phyloP scores from a whole-genome alignment of 2,329 filamentous ascomycete genomes.

The Cladosporium sphaerospermum region DNA sequence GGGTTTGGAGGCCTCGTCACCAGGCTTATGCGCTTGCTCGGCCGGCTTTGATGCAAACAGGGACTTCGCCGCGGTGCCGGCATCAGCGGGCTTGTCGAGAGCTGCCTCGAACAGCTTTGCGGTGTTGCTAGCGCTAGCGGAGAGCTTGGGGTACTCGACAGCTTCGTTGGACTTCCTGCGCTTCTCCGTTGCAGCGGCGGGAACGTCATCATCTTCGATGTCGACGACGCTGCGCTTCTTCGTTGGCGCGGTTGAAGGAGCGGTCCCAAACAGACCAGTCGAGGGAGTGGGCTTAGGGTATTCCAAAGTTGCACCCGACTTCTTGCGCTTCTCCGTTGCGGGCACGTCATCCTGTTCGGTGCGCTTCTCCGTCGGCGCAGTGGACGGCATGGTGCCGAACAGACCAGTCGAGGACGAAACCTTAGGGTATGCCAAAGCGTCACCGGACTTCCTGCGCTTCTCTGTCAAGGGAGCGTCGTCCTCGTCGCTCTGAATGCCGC shows the following conservation, averaged over 20 bases:
- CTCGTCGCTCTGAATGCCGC: constrained; percentile 20
- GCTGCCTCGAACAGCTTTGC: constrained; percentile 27
- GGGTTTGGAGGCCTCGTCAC: constrained; percentile 4
- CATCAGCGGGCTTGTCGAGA: constrained; percentile 21
- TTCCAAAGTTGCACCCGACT: constrained; percentile 20
- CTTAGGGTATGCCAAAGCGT: constrained; percentile 22
- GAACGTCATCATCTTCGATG: constrained; percentile 14
- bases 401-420: constrained; percentile 13
- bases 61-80: constrained; percentile 14
- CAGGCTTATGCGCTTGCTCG: neutral
- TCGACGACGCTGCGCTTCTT: constrained; percentile 22
- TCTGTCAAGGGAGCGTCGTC: constrained; percentile 21
- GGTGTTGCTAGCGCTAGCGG: constrained; percentile 26
- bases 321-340: constrained; percentile 27
- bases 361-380: constrained; percentile 25
- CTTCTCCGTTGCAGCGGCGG: constrained; percentile 26
- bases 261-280: constrained; percentile 15
- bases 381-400: constrained; percentile 20
- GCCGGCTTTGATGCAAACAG: constrained; percentile 13
- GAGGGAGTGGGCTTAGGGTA: constrained; percentile 19
- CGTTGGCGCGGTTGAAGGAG: constrained; percentile 23
- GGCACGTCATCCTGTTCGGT: constrained; percentile 16
- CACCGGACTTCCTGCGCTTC: constrained; percentile 26
- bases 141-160: constrained; percentile 25
- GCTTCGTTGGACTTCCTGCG: constrained; percentile 24